Percentiles rank a stretch among this genome's conserved stretches.
phyloP scores from a whole-genome alignment of 306 rosid species.

The Sicyos baderoa region DNA sequence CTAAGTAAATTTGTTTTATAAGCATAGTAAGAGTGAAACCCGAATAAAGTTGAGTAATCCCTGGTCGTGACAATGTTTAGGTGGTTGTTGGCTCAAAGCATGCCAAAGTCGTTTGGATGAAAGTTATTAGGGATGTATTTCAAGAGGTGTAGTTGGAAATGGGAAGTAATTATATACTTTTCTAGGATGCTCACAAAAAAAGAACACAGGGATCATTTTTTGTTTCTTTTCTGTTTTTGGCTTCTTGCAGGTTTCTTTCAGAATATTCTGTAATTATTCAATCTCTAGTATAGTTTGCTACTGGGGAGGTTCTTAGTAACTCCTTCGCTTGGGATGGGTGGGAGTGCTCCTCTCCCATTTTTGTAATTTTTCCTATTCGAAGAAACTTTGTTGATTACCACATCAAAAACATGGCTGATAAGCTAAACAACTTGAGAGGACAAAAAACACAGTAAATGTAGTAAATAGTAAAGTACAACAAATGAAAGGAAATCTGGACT shows the following conservation, averaged over 20 bases:
- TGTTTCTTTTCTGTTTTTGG: neutral
- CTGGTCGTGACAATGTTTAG: neutral
- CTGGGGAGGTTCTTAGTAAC: neutral
- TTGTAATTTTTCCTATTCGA: neutral
- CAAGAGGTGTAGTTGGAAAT: neutral
- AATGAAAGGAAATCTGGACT: neutral
- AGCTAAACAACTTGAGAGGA: neutral
- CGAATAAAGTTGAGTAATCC: neutral
- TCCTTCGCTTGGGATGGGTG: neutral
- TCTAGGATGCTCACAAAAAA: neutral
- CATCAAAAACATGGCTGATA: neutral
- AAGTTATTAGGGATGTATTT: neutral
- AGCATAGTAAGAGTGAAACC: neutral
- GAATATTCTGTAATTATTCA: neutral
- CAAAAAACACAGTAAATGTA: too few species aligned
- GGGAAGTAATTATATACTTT: conserved; percentile 2
- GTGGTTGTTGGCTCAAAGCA: neutral
- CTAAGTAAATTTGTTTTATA: neutral
- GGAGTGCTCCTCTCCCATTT: neutral
- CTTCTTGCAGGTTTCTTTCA: neutral
- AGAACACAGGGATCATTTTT: neutral
- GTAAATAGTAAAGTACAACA: neutral
- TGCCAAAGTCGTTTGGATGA: neutral
- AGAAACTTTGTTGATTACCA: neutral
- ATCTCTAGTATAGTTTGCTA: neutral